Conservation (phyloP, 2,329 filamentous ascomycete genomes). For the Phaeosphaeria sp. region DNA sequence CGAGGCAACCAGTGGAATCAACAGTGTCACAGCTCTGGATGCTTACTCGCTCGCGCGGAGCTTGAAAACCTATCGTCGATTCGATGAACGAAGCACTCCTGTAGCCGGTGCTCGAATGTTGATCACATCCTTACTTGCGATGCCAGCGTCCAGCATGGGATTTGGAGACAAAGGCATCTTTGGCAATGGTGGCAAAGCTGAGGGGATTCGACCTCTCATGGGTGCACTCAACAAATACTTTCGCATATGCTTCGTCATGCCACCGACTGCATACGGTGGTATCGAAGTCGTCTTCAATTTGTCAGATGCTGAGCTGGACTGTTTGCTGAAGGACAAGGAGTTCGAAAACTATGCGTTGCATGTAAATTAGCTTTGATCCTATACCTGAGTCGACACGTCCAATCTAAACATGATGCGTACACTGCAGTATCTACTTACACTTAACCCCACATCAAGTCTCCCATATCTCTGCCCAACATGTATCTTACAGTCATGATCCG, state of each 20-base stretch:
- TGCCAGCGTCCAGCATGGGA: neutral
- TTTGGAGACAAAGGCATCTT: neutral
- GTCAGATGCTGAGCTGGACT: neutral
- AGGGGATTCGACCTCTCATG: neutral
- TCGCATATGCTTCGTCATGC: neutral
- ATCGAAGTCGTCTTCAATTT: neutral
- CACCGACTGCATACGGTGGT: neutral
- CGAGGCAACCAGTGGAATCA: neutral
- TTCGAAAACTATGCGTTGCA: slow-evolving; percentile 1
- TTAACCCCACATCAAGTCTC: too few species aligned
- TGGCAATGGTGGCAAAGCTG: neutral
- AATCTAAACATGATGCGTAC: too few species aligned
- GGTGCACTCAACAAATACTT: neutral
- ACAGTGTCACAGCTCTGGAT: neutral
- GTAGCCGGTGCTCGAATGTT: neutral
- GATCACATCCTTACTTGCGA: neutral
- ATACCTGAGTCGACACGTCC: too few species aligned
- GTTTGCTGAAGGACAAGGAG: neutral
- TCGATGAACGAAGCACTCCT: neutral
- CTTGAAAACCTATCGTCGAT: neutral
- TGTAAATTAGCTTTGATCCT: neutral
- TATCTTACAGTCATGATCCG: too few species aligned
- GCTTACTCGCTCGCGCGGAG: neutral
- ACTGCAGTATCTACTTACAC: too few species aligned
- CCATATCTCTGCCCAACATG: too few species aligned